phyloP scores from a whole-genome alignment of 257 asterid genomes.

The Buddleja alternifolia region DNA sequence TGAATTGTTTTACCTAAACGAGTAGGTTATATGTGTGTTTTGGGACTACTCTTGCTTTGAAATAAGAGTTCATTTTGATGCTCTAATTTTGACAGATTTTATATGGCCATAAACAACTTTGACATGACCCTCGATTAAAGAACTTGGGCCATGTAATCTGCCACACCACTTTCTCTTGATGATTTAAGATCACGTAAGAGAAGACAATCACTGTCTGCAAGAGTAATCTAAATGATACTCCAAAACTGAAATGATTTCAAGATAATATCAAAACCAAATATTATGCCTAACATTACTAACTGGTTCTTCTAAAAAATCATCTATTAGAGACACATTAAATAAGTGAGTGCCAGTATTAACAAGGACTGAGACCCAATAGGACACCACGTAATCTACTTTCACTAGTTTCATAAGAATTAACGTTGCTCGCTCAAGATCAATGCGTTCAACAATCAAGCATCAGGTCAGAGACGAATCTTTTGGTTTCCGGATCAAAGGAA shows the following conservation, averaged over 20 bases:
- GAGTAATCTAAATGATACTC: not conserved
- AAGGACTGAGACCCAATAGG: not conserved
- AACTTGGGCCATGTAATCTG: not conserved
- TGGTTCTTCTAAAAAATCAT: not conserved
- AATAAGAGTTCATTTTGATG: not conserved
- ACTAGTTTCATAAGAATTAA: not conserved
- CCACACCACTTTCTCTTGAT: not conserved
- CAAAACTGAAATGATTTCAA: not conserved
- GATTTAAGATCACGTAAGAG: not conserved
- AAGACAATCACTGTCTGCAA: not conserved
- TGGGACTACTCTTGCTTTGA: not conserved
- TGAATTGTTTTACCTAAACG: not conserved
- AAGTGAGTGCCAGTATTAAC: not conserved
- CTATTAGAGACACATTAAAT: not conserved
- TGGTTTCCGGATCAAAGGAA: not conserved
- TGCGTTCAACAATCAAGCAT: not conserved
- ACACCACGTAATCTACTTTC: not conserved
- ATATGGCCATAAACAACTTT: no score
- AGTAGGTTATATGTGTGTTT: not conserved
- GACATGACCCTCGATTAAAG: no score
- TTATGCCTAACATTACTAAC: not conserved
- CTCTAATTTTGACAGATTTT: not conserved
- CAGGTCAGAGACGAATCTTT: not conserved
- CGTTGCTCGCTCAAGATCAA: constrained; percentile 5
- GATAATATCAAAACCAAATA: not conserved